These are phyloP conservation scores for Cyclotella atomus DNA, from an alignment of 108 stramenopile genomes.

Conservation along the genomic window DNA sequence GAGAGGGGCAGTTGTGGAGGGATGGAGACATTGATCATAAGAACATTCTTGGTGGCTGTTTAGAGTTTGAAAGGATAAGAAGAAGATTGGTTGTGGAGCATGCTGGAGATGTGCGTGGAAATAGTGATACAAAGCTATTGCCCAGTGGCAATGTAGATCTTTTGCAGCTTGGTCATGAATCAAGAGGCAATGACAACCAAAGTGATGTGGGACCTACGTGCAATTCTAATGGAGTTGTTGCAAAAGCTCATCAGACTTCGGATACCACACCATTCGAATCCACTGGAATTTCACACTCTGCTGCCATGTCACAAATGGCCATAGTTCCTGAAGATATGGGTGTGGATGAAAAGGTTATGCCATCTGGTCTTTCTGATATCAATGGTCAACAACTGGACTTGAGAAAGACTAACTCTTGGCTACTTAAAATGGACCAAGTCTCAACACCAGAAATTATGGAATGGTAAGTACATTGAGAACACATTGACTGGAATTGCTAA, in stretches of 20 bases:
- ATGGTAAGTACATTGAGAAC: no score
- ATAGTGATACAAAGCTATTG: conserved; percentile 12
- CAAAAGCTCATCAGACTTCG: conserved; percentile 3
- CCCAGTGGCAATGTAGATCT: conserved; percentile 12
- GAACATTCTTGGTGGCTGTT: conserved; percentile 60
- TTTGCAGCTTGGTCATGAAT: not conserved
- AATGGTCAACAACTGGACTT: conserved; percentile 93
- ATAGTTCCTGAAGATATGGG: conserved; percentile 89
- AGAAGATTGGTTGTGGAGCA: conserved; percentile 59
- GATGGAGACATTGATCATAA: conserved; percentile 66
- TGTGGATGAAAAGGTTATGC: conserved; percentile 64
- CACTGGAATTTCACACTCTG: conserved; percentile 80
- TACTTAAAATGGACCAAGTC: conserved; percentile 88
- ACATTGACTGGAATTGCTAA: no score
- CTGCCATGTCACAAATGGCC: conserved; percentile 84
- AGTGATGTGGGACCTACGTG: not conserved
- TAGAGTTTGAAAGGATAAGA: conserved; percentile 70
- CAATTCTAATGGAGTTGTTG: not conserved
- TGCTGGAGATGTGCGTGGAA: not conserved
- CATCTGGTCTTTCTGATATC: conserved; percentile 80
- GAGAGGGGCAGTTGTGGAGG: conserved; percentile 71
- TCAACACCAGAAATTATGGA: conserved; percentile 91
- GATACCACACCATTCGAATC: conserved; percentile 65
- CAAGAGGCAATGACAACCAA: not conserved
- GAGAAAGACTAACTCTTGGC: conserved; percentile 82